These are phyloP conservation scores for Xanthoconium separans DNA, from an alignment of 1,284 basidiomycete genomes.

Conservation along the genomic window DNA sequence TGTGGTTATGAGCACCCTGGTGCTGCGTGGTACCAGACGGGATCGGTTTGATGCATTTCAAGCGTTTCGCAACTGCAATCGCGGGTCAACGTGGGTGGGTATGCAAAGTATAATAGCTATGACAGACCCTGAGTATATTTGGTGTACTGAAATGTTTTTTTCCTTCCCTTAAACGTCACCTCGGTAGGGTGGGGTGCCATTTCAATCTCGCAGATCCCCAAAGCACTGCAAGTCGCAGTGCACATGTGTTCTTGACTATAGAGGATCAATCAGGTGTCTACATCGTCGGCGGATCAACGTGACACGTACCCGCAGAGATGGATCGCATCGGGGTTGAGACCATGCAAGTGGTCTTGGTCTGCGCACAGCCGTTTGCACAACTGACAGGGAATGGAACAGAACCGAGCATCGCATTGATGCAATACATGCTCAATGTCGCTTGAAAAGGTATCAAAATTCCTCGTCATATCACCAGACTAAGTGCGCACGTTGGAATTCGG, in stretches of 20 bases:
- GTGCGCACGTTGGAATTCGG: constrained; percentile 40
- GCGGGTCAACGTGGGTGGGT: neutral
- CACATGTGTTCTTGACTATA: constrained; percentile 54
- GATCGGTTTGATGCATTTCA: constrained; percentile 48
- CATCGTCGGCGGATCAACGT: neutral
- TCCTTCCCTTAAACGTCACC: constrained; percentile 49
- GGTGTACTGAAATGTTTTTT: constrained; percentile 49
- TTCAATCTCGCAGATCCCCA: constrained; percentile 57
- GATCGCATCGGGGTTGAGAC: constrained; percentile 36
- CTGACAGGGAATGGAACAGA: constrained; percentile 53
- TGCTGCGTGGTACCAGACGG: constrained; percentile 42
- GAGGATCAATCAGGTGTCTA: neutral
- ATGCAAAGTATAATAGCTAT: neutral
- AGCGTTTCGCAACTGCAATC: constrained; percentile 44
- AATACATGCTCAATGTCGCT: constrained; percentile 44
- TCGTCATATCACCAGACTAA: too few species aligned
- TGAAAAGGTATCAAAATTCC: neutral
- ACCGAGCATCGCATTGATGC: constrained; percentile 52
- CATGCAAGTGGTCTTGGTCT: constrained; percentile 52
- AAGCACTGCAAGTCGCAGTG: constrained; percentile 38
- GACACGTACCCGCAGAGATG: constrained; percentile 59
- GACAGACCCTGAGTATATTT: constrained; percentile 36
- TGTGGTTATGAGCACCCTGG: constrained; percentile 48
- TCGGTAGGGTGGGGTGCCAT: constrained; percentile 56
- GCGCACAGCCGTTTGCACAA: constrained; percentile 55